These are phyloP conservation scores for Pichia sporocuriosa DNA, from an alignment of 805 yeast species.

Conservation along the genomic window DNA sequence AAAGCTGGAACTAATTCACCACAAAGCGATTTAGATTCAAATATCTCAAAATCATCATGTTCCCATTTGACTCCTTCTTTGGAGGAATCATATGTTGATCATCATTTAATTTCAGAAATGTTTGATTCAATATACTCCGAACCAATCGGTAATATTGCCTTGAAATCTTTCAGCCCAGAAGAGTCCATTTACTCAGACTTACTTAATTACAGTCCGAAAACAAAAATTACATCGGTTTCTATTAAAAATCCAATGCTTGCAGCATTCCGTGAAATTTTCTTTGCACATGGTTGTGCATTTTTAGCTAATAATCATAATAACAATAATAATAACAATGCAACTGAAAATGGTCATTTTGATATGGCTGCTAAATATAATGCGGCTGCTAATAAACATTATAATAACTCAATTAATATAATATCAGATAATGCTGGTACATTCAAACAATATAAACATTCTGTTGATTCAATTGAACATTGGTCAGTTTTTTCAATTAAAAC, in stretches of 20 bases:
- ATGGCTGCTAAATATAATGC: slow-evolving; percentile 17
- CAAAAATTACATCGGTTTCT: slow-evolving; percentile 18
- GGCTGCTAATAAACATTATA: slow-evolving; percentile 21
- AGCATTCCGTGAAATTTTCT: slow-evolving; percentile 30
- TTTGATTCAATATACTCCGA: slow-evolving; percentile 19
- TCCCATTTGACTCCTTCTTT: not conserved
- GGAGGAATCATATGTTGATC: not conserved
- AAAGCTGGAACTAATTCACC: too few species aligned
- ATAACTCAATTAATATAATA: slow-evolving; percentile 21
- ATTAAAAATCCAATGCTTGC: slow-evolving; percentile 10
- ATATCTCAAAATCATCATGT: not conserved
- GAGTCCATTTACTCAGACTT: slow-evolving; percentile 10
- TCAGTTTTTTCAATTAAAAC: slow-evolving; percentile 35
- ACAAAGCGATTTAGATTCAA: too few species aligned
- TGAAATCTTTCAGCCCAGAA: not conserved
- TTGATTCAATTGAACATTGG: slow-evolving; percentile 25
- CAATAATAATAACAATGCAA: too few species aligned
- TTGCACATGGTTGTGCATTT: slow-evolving; percentile 35
- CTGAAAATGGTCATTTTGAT: slow-evolving; percentile 4
- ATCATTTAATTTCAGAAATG: slow-evolving; percentile 21
- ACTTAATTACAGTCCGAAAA: slow-evolving; percentile 28
- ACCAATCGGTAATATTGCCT: not conserved
- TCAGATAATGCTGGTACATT: slow-evolving; percentile 4
- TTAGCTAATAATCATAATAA: slow-evolving; percentile 27
- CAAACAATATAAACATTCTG: not conserved